phyloP scores from a whole-genome alignment of 139 green algal species.

The Astrephomene gubernaculifera region DNA sequence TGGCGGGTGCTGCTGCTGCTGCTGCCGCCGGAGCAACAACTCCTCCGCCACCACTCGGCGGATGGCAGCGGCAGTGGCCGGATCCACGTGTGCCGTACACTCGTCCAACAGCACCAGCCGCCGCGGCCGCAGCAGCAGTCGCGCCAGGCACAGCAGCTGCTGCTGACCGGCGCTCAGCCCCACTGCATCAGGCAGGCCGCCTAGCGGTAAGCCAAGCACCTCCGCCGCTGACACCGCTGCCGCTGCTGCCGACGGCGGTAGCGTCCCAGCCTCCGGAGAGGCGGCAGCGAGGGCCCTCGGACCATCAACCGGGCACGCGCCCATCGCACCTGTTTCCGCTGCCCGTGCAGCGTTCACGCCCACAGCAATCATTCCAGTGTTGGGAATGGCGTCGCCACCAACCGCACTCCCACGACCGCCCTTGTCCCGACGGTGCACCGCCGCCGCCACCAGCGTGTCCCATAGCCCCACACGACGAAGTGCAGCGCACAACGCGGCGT shows the following conservation, averaged over 20 bases:
- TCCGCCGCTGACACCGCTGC: neutral
- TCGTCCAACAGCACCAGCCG: conserved; percentile 83
- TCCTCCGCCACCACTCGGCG: conserved; percentile 49
- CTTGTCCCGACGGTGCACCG: neutral
- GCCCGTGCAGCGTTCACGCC: neutral
- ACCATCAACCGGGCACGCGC: no score
- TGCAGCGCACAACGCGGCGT: neutral
- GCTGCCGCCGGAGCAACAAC: conserved; percentile 1
- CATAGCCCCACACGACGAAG: conserved; percentile 50
- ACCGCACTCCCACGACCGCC: neutral
- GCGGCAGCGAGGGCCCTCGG: no score
- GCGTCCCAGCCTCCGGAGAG: neutral
- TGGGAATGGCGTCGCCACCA: neutral
- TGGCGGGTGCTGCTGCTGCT: conserved; percentile 20
- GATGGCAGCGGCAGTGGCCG: conserved; percentile 66
- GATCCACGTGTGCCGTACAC: conserved; percentile 69
- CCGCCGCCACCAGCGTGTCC: conserved; percentile 35
- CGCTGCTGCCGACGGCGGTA: neutral
- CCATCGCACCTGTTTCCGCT: neutral
- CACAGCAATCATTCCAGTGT: no score
- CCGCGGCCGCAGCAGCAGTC: conserved; percentile 70
- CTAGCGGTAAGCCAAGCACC: conserved; percentile 45
- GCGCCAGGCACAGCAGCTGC: conserved; percentile 85
- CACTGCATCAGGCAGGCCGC: conserved; percentile 5
- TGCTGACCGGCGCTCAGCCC: conserved; percentile 72